Conservation (phyloP, 805 yeast genomes). For the Barnettozyma siamensis region DNA sequence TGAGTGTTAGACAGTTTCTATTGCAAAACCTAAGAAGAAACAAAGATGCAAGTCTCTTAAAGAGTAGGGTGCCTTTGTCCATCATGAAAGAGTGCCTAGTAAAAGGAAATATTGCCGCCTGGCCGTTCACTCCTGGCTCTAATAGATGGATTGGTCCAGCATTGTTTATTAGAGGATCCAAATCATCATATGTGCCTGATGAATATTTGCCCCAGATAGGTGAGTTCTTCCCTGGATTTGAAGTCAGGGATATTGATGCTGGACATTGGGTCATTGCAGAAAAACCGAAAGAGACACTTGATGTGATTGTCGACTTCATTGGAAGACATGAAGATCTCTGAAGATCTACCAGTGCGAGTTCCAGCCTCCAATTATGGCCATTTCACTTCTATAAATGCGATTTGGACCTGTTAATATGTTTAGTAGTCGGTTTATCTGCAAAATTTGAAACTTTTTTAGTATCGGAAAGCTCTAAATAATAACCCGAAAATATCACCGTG, state of each 20-base stretch:
- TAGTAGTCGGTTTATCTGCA: too few relatives aligned
- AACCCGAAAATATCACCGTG: too few relatives aligned
- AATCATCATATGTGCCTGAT: slow-evolving; percentile 76
- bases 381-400: too few relatives aligned
- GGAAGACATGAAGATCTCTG: slow-evolving; percentile 35
- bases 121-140: slow-evolving; percentile 60
- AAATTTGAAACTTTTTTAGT: too few relatives aligned
- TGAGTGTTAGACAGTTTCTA: slow-evolving; percentile 68
- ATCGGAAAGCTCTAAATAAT: too few relatives aligned
- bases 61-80: slow-evolving; percentile 56
- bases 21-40: slow-evolving; percentile 58
- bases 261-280: slow-evolving; percentile 95
- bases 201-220: slow-evolving; percentile 72
- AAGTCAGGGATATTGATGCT: slow-evolving; percentile 64
- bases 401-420: too few relatives aligned
- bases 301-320: slow-evolving; percentile 55
- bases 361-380: too few relatives aligned
- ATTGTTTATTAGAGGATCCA: slow-evolving; percentile 72
- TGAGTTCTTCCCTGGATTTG: slow-evolving; percentile 71
- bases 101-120: slow-evolving; percentile 62
- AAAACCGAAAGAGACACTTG: slow-evolving; percentile 71
- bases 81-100: slow-evolving; percentile 60
- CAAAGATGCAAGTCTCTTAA: slow-evolving; percentile 28
- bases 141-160: slow-evolving; percentile 65
- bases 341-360: background rate